Evolutionary conservation across 2,329 filamentous ascomycete species (phyloP).

Genomic region (Xylaria sp.): DNA sequence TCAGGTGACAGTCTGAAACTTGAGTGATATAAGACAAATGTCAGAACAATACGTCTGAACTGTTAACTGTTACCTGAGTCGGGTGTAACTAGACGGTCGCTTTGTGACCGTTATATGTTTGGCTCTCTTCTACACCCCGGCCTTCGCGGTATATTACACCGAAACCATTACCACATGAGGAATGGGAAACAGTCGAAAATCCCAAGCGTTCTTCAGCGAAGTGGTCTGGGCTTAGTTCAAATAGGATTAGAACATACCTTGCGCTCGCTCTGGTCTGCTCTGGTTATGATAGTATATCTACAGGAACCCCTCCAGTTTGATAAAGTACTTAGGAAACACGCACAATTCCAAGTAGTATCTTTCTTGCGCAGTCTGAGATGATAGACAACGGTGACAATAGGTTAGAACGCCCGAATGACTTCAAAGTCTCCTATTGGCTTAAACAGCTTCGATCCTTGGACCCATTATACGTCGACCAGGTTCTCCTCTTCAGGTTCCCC

Average conservation of each 20-base stretch:
- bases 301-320: background rate
- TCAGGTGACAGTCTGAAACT: background rate
- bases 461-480: constrained; percentile 66
- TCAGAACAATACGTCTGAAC: background rate
- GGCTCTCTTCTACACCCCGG: background rate
- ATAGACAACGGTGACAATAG: constrained; percentile 13
- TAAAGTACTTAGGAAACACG: background rate
- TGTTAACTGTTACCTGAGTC: background rate
- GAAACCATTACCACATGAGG: constrained; percentile 21
- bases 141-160: constrained; percentile 24
- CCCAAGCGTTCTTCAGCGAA: too few species aligned
- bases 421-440: background rate
- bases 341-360: background rate
- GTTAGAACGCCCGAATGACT: constrained; percentile 8
- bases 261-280: background rate
- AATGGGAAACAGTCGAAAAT: background rate
- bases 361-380: background rate
- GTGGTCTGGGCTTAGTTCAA: too few species aligned
- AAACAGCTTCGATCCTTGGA: constrained; percentile 6
- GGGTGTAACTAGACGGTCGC: background rate
- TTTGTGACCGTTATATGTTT: background rate
- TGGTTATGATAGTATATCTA: background rate
- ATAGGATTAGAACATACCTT: background rate
- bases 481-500: constrained; percentile 63
- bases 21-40: background rate